A percentile compares a stretch with the other conserved stretches of the same genome.
These are phyloP conservation scores for Scutellaria barbata DNA, from an alignment of 257 asterid genomes.

Conservation along the genomic window DNA sequence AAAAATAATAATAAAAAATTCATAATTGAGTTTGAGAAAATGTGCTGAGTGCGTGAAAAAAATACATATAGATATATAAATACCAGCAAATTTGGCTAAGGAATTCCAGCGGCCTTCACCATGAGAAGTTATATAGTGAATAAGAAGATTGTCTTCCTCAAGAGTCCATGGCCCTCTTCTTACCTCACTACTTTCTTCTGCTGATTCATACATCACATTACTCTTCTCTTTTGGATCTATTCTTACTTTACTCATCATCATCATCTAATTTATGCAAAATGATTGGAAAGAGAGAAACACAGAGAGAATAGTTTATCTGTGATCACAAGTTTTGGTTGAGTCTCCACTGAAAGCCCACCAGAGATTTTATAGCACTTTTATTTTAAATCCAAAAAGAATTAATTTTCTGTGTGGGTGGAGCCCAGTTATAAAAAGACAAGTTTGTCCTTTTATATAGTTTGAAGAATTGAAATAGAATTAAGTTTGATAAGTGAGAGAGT, in stretches of 20 bases:
- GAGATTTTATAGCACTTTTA: slow-evolving; percentile 48
- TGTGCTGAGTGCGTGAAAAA: not conserved
- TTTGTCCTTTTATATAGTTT: too few relatives aligned
- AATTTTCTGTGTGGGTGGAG: too few relatives aligned
- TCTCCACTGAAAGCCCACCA: slow-evolving; percentile 27
- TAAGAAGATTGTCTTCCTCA: slow-evolving; percentile 87
- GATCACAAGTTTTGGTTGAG: slow-evolving; percentile 30
- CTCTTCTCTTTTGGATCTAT: not conserved
- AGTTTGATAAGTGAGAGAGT: slow-evolving; percentile 21
- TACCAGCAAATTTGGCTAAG: slow-evolving; percentile 75
- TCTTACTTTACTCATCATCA: slow-evolving; percentile 46
- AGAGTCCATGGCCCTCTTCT: slow-evolving; percentile 94
- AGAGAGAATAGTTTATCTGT: not conserved
- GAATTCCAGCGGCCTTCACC: slow-evolving; percentile 92
- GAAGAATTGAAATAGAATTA: slow-evolving; percentile 40
- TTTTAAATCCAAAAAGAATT: too few relatives aligned
- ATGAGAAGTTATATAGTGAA: slow-evolving; percentile 53
- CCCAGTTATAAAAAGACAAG: too few relatives aligned
- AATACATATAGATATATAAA: too few relatives aligned
- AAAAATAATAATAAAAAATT: too few relatives aligned
- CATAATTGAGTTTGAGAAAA: too few relatives aligned
- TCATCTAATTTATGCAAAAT: not conserved
- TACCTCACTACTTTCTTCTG: slow-evolving; percentile 40
- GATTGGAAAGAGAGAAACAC: not conserved
- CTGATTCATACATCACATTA: slow-evolving; percentile 35